Base-by-base conservation (phyloP, 1,284 basidiomycete genomes). In the Ceraceosorus bombacis region DNA sequence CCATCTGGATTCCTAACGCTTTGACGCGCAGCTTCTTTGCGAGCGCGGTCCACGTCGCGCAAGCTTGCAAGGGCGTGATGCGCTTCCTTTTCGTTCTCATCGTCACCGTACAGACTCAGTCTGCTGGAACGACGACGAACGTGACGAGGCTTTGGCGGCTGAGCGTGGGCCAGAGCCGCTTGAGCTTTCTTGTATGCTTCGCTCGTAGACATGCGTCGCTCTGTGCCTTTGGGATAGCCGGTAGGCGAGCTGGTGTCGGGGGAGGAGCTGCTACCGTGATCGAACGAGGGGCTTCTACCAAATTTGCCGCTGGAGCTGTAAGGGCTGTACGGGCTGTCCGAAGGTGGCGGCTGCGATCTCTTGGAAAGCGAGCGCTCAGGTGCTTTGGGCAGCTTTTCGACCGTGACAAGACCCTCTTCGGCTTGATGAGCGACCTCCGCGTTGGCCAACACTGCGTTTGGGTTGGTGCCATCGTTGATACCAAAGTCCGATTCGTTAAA, bases 401-500 rank as follows among this genome's bases (percentile, higher is more conserved):
- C 9, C 43, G 43, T 46, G 43, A 10, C 43, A 46, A 10, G 15
- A 2, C 43, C 43, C 15, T 10, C 43, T 46, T 46, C 43, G 9
- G 10, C 10, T 15, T 46, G 43, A 10, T 15, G 43, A 10, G 10
- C 10, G 43, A 46, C 43, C 43, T 46, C 43, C 10, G 10, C 15
- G 43, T 15, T 46, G 43, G 43, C 43, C 43, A 10, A 15, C 2
- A 46, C 10, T 15, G 15, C 10, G 15, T 46, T 46, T 36, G 49
- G 17, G 49, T n/a, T 54, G 53, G 12, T 41, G 12, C 4, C 6
- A 12, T 58, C 54, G 4, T 58, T 41, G 9, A 61, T 53, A n/a
- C 49, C 48, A 13, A 61, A 55, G 7, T 66, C 49, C 1, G 62
- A 58, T 0, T 62, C 53, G 36, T 66, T 66, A 10, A 66, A 69